Evolutionary conservation across 2,329 filamentous ascomycete genomes (phyloP).

Genomic region (Corniculantispora saksenae): DNA sequence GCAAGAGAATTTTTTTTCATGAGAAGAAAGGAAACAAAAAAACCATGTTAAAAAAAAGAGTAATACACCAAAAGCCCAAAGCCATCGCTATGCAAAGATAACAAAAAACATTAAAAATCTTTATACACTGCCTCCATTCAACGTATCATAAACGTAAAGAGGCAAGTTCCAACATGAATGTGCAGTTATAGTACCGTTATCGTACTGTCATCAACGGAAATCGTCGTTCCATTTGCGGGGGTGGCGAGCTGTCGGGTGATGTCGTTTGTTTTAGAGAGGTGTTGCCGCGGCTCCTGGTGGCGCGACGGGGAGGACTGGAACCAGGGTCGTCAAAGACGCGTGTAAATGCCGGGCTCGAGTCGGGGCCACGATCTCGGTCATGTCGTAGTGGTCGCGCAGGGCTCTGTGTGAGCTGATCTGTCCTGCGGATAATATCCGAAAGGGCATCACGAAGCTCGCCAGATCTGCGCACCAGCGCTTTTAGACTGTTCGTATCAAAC

Average conservation of each 20-base stretch:
- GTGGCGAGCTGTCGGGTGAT: slow-evolving; percentile 55
- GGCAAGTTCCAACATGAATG: slow-evolving; percentile 21
- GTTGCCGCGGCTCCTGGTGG: slow-evolving; percentile 54
- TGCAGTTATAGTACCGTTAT: slow-evolving; percentile 34
- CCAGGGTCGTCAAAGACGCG: slow-evolving; percentile 65
- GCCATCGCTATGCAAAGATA: slow-evolving; percentile 42
- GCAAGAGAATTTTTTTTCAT: neutral
- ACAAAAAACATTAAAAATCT: slow-evolving; percentile 23
- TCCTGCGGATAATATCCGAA: slow-evolving; percentile 60
- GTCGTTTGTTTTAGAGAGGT: slow-evolving; percentile 51
- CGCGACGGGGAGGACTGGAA: slow-evolving; percentile 53
- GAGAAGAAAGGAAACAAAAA: slow-evolving; percentile 16
- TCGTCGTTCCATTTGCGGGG: slow-evolving; percentile 50
- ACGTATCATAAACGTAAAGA: slow-evolving; percentile 14
- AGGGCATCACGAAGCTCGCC: slow-evolving; percentile 60
- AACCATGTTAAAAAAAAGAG: slow-evolving; percentile 19
- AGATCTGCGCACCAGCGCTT: slow-evolving; percentile 64
- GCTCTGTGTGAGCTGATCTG: slow-evolving; percentile 59
- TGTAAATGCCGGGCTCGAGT: slow-evolving; percentile 68
- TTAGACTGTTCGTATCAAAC: slow-evolving; percentile 69
- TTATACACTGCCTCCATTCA: slow-evolving; percentile 18
- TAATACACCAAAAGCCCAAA: slow-evolving; percentile 26
- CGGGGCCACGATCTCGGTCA: slow-evolving; percentile 43
- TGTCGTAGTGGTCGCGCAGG: slow-evolving; percentile 53
- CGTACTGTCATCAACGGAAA: slow-evolving; percentile 68